These are phyloP conservation scores for Vitis rupestris DNA, from an alignment of 164 flowering plant species.

Conservation along the genomic window DNA sequence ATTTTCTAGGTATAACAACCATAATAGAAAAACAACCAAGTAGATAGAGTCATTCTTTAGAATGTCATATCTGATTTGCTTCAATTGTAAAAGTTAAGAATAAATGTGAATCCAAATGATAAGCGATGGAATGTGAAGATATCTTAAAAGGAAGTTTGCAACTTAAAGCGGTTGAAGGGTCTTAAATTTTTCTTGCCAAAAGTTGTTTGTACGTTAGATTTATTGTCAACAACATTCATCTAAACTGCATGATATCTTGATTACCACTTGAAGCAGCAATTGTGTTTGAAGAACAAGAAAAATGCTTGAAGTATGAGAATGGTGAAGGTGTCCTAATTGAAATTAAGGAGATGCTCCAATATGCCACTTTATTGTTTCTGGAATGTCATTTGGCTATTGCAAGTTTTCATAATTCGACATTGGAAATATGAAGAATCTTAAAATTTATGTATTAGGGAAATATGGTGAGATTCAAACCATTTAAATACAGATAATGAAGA, in stretches of 20 bases:
- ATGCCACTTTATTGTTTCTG: slow-evolving; percentile 3
- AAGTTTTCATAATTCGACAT: slow-evolving; percentile 12
- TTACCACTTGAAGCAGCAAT: background rate
- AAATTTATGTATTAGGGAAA: slow-evolving; percentile 5
- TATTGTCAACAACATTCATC: slow-evolving; percentile 2
- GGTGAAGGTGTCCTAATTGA: slow-evolving; percentile 1
- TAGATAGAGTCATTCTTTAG: too few relatives aligned
- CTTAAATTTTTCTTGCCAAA: too few relatives aligned
- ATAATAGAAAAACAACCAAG: too few relatives aligned
- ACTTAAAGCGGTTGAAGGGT: too few relatives aligned
- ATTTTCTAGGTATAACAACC: too few relatives aligned
- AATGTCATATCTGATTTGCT: too few relatives aligned
- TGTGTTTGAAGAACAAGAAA: background rate
- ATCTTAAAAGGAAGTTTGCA: too few relatives aligned
- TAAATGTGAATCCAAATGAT: too few relatives aligned
- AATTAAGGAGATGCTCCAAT: background rate
- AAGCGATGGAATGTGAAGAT: too few relatives aligned
- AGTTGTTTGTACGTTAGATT: background rate
- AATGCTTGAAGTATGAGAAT: slow-evolving; percentile 2
- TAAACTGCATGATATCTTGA: background rate
- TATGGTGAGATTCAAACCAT: slow-evolving; percentile 14
- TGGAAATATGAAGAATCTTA: slow-evolving; percentile 3
- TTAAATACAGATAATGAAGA: background rate
- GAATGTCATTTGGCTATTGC: slow-evolving; percentile 3
- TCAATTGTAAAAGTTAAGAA: too few relatives aligned